Percentiles rank a stretch among this genome's conserved stretches.
These are phyloP conservation scores for Ensete ventricosum DNA, from an alignment of 176 grass and related monocot species.

Conservation along the genomic window DNA sequence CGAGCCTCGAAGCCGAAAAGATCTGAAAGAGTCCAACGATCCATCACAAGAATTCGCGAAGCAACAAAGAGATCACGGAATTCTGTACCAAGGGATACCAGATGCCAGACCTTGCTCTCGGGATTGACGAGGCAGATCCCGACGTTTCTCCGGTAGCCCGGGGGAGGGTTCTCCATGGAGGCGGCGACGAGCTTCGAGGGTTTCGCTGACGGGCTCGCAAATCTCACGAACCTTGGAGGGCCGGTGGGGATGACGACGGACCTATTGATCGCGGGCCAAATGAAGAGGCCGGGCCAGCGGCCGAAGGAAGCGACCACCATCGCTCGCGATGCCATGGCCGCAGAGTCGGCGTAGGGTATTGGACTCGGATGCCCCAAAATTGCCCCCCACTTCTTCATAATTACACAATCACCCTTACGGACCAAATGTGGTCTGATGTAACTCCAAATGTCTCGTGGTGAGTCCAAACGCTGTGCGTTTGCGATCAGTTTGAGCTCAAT, in stretches of 20 bases:
- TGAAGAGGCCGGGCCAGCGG: background rate
- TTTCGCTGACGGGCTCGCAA: background rate
- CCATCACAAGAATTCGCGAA: background rate
- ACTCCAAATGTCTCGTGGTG: too few species aligned
- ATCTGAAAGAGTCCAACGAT: conserved; percentile 26
- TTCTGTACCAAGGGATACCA: background rate
- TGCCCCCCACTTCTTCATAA: background rate
- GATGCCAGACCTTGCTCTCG: conserved; percentile 43
- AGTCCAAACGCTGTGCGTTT: too few species aligned
- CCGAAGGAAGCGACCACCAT: background rate
- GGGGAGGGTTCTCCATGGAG: conserved; percentile 63
- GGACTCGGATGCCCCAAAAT: background rate
- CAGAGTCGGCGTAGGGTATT: background rate
- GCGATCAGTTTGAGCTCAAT: too few species aligned
- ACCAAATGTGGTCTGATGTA: too few species aligned
- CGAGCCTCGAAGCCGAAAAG: conserved; percentile 75
- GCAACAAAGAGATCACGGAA: background rate
- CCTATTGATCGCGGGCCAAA: background rate
- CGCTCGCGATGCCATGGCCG: background rate
- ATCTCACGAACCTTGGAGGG: background rate
- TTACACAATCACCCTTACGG: background rate
- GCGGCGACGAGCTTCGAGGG: conserved; percentile 20
- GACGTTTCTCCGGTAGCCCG: conserved; percentile 79
- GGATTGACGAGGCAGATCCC: conserved; percentile 82
- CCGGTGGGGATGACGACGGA: conserved; percentile 3